Percentiles rank a stretch among this genome's conserved stretches.
Conservation (phyloP, 495 filamentous ascomycete species). For the Evernia prunastri region DNA sequence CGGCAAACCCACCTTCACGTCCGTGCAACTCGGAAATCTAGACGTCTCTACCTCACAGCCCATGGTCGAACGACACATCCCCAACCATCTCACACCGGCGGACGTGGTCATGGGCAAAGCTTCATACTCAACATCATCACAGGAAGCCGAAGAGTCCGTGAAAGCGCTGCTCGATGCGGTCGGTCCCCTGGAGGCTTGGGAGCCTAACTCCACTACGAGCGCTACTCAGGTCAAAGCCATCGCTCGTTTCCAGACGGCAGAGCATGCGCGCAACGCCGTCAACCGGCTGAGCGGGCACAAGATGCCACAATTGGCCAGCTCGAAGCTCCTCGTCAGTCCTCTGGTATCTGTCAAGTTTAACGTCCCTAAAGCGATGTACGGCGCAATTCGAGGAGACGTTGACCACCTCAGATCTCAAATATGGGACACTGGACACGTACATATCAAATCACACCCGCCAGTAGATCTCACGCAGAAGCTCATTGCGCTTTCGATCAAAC, state of each 20-base stretch:
- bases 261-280: constrained; percentile 5
- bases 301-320: constrained; percentile 4
- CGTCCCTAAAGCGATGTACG: constrained; percentile 31
- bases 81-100: not conserved
- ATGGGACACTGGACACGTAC: constrained; percentile 29
- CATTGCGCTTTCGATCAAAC: constrained; percentile 18
- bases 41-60: not conserved
- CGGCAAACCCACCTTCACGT: not conserved
- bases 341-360: constrained; percentile 36
- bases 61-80: not conserved
- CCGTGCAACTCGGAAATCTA: constrained; percentile 17
- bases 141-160: not conserved
- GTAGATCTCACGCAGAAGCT: constrained; percentile 21
- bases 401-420: constrained; percentile 27
- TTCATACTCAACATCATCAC: constrained; percentile 1
- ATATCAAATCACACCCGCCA: constrained; percentile 30
- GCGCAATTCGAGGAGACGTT: constrained; percentile 33
- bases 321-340: constrained; percentile 30
- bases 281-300: not conserved
- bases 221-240: constrained; percentile 6
- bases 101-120: not conserved
- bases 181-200: constrained; percentile 4
- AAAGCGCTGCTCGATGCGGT: not conserved
- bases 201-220: not conserved
- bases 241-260: constrained; percentile 5